Evolutionary conservation across 306 rosid species (phyloP).

Genomic region (Ormosia semicastrata): DNA sequence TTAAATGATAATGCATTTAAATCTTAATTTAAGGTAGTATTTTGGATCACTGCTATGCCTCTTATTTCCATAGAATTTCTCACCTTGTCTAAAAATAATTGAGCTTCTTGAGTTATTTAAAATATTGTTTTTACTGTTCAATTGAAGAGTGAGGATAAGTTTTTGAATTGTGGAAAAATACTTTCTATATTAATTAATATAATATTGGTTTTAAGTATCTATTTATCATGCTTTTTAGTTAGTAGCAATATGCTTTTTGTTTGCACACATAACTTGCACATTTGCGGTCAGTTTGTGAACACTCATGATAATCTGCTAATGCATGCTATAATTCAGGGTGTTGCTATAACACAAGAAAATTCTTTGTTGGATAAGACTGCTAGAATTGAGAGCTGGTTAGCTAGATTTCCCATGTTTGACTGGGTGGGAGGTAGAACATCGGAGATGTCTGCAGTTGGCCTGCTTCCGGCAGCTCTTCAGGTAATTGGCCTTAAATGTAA

Average conservation of each 20-base stretch:
- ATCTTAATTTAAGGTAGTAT: neutral
- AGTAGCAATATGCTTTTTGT: neutral
- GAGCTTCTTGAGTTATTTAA: neutral
- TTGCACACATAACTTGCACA: neutral
- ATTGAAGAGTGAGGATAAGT: neutral
- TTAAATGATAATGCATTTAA: conserved; percentile 1
- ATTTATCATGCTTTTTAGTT: neutral
- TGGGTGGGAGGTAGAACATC: conserved; percentile 99
- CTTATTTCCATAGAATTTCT: neutral
- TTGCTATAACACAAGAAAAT: conserved; percentile 90
- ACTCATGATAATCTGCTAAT: conserved; percentile 14
- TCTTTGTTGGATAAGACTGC: conserved; percentile 95
- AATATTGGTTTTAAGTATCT: neutral
- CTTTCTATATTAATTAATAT: neutral
- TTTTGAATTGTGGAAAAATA: neutral
- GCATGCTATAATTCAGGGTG: conserved; percentile 66
- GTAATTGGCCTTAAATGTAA: conserved; percentile 43
- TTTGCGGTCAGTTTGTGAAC: conserved; percentile 4
- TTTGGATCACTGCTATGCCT: neutral
- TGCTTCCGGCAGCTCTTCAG: conserved; percentile 99
- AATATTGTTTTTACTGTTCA: neutral
- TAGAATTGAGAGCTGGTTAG: conserved; percentile 95
- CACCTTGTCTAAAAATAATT: neutral
- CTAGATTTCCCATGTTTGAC: conserved; percentile 98
- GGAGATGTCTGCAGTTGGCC: conserved; percentile 98